phyloP scores from a whole-genome alignment of 73 alveolate species.

The Tetrahymena thermophila region DNA sequence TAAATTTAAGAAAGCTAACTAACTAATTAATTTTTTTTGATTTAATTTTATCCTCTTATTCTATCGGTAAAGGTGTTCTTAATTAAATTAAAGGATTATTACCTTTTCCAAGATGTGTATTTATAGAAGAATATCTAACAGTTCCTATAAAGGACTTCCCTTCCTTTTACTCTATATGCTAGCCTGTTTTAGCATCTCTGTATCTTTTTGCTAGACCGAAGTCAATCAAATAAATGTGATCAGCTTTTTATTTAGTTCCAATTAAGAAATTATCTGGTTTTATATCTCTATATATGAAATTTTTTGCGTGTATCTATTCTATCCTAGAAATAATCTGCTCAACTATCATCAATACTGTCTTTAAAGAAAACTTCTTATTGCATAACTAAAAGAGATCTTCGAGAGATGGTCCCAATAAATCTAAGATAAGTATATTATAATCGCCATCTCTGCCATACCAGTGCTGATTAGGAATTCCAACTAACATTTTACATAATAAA shows the following conservation, averaged over 20 bases:
- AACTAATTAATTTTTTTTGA: conserved; percentile 56
- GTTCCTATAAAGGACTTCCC: conserved; percentile 72
- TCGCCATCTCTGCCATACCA: conserved; percentile 84
- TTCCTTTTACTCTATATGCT: conserved; percentile 54
- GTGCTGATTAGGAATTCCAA: conserved; percentile 81
- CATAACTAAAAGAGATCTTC: conserved; percentile 66
- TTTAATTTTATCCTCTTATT: conserved; percentile 45
- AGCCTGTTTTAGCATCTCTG: conserved; percentile 58
- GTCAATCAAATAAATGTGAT: conserved; percentile 49
- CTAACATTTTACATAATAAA: conserved; percentile 53
- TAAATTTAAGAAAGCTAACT: too few relatives aligned
- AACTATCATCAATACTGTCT: conserved; percentile 74
- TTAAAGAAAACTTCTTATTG: conserved; percentile 59
- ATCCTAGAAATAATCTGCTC: conserved; percentile 73
- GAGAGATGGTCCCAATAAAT: conserved; percentile 72
- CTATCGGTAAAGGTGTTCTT: conserved; percentile 9
- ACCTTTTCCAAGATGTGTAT: conserved; percentile 66
- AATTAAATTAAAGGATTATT: background rate
- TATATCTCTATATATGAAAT: conserved; percentile 68
- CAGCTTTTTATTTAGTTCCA: conserved; percentile 66
- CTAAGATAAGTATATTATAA: conserved; percentile 63
- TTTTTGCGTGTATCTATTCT: conserved; percentile 75
- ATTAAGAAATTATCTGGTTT: conserved; percentile 90
- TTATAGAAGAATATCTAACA: conserved; percentile 63
- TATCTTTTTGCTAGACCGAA: conserved; percentile 49